Evolutionary conservation across 2,329 filamentous ascomycete genomes (phyloP), one percentile per base, ranked within the genome.

Genomic region (Sclerotinia subarctica): DNA sequence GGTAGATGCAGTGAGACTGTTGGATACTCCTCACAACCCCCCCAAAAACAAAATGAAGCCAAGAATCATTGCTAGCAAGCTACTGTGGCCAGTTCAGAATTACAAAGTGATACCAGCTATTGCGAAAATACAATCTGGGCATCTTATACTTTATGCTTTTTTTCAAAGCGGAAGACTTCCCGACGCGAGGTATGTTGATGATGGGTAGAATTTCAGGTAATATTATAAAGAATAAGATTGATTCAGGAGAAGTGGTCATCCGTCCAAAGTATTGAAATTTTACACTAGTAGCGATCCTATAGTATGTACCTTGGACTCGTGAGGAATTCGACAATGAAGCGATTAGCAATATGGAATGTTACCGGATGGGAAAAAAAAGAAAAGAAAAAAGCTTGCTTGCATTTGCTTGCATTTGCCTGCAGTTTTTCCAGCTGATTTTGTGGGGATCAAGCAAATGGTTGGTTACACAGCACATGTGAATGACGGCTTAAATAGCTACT

Each of bases 241-340:
- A 42, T 44, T 42, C 54, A 58, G 54, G 54, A 58, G 35, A 35
- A 58, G n/a, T 58, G 56, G n/a, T 46, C 56, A 58, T 58, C 38
- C n/a, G 24, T 8, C 24, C 21, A 29, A 19, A 29, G 21, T 24
- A 38, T 10, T 5, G 11, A 26, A 21, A 46, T 44, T 17, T 26
- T 29, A 26, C 4, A 21, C 8, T 21, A 15, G 29, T n/a, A n/a
- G n/a, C n/a, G n/a, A n/a, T n/a, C n/a, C n/a, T n/a, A n/a, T n/a
- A n/a, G n/a, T n/a, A n/a, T n/a, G n/a, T n/a, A n/a, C n/a, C n/a
- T n/a, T n/a, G n/a, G n/a, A n/a, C n/a, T n/a, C n/a, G n/a, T n/a
- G n/a, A n/a, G n/a, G n/a, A n/a, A n/a, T n/a, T n/a, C n/a, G n/a
- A n/a, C n/a, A 58, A 44, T 10, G 17, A 44, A 24, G 13, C 13